Evolutionary conservation across 164 flowering plant species (phyloP).

Genomic region (Dillenia turbinata): DNA sequence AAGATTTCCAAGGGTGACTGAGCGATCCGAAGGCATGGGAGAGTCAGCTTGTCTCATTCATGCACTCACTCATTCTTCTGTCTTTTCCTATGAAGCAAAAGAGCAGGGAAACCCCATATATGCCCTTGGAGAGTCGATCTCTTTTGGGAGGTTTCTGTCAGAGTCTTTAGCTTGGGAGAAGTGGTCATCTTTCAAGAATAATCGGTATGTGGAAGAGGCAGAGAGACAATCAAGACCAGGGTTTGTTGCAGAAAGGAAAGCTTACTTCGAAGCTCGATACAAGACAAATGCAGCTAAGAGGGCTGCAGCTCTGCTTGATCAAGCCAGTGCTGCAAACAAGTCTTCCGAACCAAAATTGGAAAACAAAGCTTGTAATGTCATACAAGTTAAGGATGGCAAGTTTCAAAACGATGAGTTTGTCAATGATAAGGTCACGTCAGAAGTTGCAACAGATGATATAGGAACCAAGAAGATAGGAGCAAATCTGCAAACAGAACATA

Average conservation of each 20-base stretch:
- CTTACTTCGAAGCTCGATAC: constrained; percentile 76
- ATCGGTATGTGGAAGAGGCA: constrained; percentile 71
- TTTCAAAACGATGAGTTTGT: background rate
- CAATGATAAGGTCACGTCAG: background rate
- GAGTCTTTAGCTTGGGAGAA: constrained; percentile 62
- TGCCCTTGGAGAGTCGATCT: constrained; percentile 58
- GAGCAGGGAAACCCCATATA: constrained; percentile 56
- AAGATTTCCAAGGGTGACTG: too few species aligned
- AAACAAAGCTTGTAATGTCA: background rate
- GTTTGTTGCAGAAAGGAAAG: constrained; percentile 72
- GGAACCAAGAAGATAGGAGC: constrained; percentile 6
- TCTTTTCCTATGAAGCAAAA: constrained; percentile 27
- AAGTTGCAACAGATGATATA: background rate
- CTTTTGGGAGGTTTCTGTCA: constrained; percentile 67
- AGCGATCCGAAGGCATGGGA: constrained; percentile 26
- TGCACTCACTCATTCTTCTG: constrained; percentile 48
- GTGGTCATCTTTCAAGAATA: constrained; percentile 60
- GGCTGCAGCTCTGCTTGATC: constrained; percentile 49
- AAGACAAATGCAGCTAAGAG: constrained; percentile 49
- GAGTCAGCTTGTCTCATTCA: constrained; percentile 59
- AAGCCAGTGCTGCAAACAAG: constrained; percentile 25
- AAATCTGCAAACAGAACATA: constrained; percentile 7
- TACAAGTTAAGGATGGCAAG: background rate
- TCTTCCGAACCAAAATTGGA: constrained; percentile 8
- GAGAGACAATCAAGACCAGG: constrained; percentile 58